A percentile compares a stretch with the other conserved stretches of the same genome.
phyloP scores from a whole-genome alignment of 441 rosid genomes.

The Syzygium malaccense region DNA sequence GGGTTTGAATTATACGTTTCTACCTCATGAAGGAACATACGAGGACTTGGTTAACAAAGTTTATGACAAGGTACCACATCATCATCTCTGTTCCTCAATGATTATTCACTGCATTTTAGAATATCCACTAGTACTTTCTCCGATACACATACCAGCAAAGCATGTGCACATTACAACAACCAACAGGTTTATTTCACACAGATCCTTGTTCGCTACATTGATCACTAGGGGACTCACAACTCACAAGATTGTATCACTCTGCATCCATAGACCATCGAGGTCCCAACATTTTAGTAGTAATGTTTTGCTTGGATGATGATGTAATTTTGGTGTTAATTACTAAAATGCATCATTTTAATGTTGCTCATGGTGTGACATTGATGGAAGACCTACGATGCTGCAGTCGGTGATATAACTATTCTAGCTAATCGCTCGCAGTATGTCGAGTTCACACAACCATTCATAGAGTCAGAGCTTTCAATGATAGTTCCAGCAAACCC shows the following conservation, averaged over 20 bases:
- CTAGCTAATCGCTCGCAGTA: constrained; percentile 9
- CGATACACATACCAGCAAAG: neutral
- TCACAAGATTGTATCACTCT: neutral
- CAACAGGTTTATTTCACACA: neutral
- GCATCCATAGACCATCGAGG: neutral
- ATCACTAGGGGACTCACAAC: neutral
- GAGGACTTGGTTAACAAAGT: constrained; percentile 30
- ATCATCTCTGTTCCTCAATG: neutral
- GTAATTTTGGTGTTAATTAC: neutral
- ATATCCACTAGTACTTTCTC: neutral
- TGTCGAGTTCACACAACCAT: constrained; percentile 26
- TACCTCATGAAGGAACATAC: constrained; percentile 25
- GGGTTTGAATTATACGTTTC: constrained; percentile 18
- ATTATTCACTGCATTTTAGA: neutral
- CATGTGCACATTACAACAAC: neutral
- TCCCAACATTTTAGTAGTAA: neutral
- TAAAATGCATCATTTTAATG: neutral
- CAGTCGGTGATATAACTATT: constrained; percentile 18
- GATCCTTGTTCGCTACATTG: neutral
- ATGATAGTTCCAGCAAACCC: constrained; percentile 18
- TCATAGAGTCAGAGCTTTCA: constrained; percentile 15
- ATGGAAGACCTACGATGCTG: constrained; percentile 18
- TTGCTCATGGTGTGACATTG: neutral
- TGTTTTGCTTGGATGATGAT: neutral
- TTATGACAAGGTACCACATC: constrained; percentile 31